These are phyloP conservation scores for Daldinia sp. DNA, from an alignment of 2,329 filamentous ascomycete species.

Conservation along the genomic window DNA sequence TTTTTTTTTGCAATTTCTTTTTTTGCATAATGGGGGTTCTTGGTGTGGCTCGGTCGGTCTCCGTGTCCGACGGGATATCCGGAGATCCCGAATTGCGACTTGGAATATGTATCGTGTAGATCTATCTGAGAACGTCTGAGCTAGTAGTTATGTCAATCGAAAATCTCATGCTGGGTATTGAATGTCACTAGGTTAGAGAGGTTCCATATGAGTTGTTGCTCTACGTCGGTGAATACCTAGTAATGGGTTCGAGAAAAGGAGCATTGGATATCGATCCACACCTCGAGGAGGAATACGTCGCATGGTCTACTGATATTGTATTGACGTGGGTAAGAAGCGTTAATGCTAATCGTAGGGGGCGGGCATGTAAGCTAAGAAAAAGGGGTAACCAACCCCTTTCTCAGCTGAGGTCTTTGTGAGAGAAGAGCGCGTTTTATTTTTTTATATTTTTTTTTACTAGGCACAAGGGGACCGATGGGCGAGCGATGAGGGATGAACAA, in stretches of 20 bases:
- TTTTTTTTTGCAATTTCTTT: no score
- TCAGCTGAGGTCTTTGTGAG: neutral
- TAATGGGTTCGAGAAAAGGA: neutral
- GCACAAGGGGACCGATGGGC: neutral
- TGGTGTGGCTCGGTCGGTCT: neutral
- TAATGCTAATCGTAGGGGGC: neutral
- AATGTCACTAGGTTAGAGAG: no score
- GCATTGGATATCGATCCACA: neutral
- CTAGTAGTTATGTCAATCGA: neutral
- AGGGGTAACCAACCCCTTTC: neutral
- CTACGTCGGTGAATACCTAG: neutral
- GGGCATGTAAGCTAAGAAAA: neutral
- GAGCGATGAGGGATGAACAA: no score
- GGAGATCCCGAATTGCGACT: neutral
- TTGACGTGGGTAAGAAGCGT: neutral
- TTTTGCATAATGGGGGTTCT: neutral
- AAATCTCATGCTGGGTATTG: neutral
- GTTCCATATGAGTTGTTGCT: neutral
- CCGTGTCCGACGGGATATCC: neutral
- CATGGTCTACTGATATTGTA: neutral
- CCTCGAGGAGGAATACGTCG: neutral
- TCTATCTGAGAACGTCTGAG: neutral
- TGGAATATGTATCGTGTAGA: neutral
- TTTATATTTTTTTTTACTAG: neutral
- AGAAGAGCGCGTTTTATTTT: no score